A percentile compares a stretch with the other conserved stretches of the same genome.
Conservation (phyloP, 164 flowering plant genomes). For the Protea cynaroides region DNA sequence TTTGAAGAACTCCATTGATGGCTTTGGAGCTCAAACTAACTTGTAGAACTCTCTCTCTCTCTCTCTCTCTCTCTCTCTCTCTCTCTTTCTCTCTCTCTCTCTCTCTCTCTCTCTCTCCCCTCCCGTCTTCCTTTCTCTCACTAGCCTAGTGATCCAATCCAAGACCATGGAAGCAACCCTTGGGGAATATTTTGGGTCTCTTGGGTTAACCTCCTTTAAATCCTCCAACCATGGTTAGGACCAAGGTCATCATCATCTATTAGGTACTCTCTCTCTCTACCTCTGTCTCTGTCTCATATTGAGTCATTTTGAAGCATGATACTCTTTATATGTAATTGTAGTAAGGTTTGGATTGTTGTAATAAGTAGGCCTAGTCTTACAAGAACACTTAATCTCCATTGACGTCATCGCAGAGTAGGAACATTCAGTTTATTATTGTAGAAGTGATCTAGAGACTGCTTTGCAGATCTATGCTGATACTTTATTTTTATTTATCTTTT, state of each 20-base stretch:
- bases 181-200: conserved; percentile 61
- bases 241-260: conserved; percentile 33
- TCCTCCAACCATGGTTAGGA: conserved; percentile 78
- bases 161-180: conserved; percentile 31
- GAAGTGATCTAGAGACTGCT: conserved; percentile 6
- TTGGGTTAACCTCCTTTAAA: conserved; percentile 41
- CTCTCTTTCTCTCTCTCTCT: neutral
- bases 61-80: neutral
- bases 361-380: conserved; percentile 5
- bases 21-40: conserved; percentile 16
- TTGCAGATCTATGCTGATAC: conserved; percentile 1
- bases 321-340: conserved; percentile 11
- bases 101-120: neutral
- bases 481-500: no score
- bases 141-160: neutral
- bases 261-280: conserved; percentile 1
- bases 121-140: neutral
- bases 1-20: conserved; percentile 40
- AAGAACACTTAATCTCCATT: neutral
- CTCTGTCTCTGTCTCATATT: neutral
- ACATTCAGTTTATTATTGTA: conserved; percentile 8
- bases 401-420: neutral
- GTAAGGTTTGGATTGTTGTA: conserved; percentile 14
- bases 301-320: conserved; percentile 1
- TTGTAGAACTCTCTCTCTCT: conserved; percentile 7